Evolutionary conservation across 2,329 filamentous ascomycete species (phyloP), one percentile per base, ranked within the genome.

Genomic region (Chaetothyriales sp.): DNA sequence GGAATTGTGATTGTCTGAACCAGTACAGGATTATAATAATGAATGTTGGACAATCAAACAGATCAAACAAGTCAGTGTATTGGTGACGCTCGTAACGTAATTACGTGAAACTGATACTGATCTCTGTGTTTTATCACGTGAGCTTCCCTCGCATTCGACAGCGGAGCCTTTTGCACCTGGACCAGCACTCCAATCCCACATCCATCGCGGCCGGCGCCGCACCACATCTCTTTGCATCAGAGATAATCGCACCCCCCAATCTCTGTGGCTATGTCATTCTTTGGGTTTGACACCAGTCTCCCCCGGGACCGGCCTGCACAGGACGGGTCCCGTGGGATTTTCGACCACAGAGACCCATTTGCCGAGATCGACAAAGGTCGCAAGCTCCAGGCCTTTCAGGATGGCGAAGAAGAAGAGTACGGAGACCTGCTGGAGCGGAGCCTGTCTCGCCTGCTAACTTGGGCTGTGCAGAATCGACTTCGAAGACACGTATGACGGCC

Each of bases 401-500:
- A 73, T 48, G 74, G 76, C 53, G 77, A 83, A 53, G 79, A 82
- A 59, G 77, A 81, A 64, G 74, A 70, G 73, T 79, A 71, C 26
- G 53, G 51, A 18, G 19, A 36, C 20, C 51, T 36, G 7, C 44
- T 26, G 25, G 54, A 58, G 49, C 53, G 47, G 54, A 58, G 49
- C 53, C 46, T 10, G 53, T 49, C 73, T 70, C 32, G 32, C 32
- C 12, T 39, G 32, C 32, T 39, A 39, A 39, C 32, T 26, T 32
- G 15, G 1, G 20, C 65, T 75, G n/a, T 50, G 3, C 60, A 84
- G 80, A 50, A 77, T 85, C 61, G 85, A 96, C 61, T 98, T 96
- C 60, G 92, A 98, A 61, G 88, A 98, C 64, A 96, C 90, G 39
- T 96, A 96, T 65, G 92, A 98, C 67, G 90, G 90, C 18, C 74